Conservation (phyloP, 2,329 filamentous ascomycete genomes). For the Colletotrichum gigasporum region DNA sequence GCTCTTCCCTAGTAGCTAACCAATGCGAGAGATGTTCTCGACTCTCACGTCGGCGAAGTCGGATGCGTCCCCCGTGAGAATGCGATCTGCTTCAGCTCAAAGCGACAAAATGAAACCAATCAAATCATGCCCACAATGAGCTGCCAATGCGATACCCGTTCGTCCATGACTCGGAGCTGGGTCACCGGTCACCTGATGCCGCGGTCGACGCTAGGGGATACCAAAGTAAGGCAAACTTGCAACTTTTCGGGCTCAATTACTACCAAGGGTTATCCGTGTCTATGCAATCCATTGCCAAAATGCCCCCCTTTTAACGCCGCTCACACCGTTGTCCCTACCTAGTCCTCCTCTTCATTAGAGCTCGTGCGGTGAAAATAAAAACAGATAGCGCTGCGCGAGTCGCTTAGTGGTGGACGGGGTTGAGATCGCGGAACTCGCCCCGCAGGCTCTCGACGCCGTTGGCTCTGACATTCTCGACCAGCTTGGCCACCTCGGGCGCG, state of each 20-base stretch:
- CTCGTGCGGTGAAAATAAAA: neutral
- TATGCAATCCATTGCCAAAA: conserved; percentile 15
- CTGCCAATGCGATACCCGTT: neutral
- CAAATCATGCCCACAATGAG: neutral
- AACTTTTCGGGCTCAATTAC: conserved; percentile 9
- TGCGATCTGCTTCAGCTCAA: neutral
- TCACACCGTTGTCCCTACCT: neutral
- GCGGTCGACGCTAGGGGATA: neutral
- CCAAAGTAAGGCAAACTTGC: neutral
- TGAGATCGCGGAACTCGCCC: conserved; percentile 38
- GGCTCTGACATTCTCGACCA: conserved; percentile 36
- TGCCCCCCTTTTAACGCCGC: conserved; percentile 13
- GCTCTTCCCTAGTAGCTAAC: too few relatives aligned
- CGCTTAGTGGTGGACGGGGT: conserved; percentile 28
- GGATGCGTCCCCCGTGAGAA: too few relatives aligned
- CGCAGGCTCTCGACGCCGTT: conserved; percentile 35
- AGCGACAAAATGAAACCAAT: conserved; percentile 10
- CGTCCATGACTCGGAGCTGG: conserved; percentile 5
- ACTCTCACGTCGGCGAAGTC: too few relatives aligned
- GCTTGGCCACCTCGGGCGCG: conserved; percentile 44
- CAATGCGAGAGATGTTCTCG: too few relatives aligned
- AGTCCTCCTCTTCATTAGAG: neutral
- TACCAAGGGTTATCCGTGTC: conserved; percentile 26
- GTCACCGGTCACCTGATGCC: neutral
- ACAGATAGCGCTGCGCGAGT: neutral